Base-by-base conservation (phyloP, 164 flowering plant genomes). In the Magnolia changhungtana region DNA sequence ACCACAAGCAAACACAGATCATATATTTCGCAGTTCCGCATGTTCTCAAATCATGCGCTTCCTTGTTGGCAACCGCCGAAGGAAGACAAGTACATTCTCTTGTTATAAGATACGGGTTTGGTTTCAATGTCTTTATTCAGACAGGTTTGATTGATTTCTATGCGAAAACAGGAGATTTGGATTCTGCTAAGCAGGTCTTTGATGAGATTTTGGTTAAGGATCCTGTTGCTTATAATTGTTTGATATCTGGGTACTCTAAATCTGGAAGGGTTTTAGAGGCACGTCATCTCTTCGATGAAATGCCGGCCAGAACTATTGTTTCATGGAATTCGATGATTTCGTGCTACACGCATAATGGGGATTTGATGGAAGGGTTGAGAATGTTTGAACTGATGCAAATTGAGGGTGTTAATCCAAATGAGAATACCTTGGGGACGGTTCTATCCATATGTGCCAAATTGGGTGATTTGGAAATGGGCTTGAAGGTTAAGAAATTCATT, bases 251-350 rank as follows among this genome's bases (percentile, higher is more conserved):
- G 63, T 88, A 80, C 73, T 85, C 90, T 0, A 86, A 83, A 71
- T 66, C 72, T 8, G 89, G 88, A 4, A 72, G 80, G 63, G 84
- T 84, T 75, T 69, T 74, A 31, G 78, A 75, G 4, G 88, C 90
- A 11, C 70, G 85, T 67, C 74, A 69, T 31, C 59, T 86, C 31
- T 88, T 88, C 65, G 81, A 85, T 77, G 82, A 79, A 74, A 88
- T 86, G 88, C 70, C 51, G 2, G 80, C 78, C 49, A 85, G 78
- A 70, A 84, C 82, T 13, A 69, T 83, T 73, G 89, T 74, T 71
- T 81, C 89, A 3, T 88, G 91, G 91, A 88, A 86, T 81, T 77
- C 89, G 20, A 83, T 88, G 83, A 80, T 88, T 68, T 83, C 86
- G 1, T 84, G 89, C 67, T 87, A 85, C 76, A 78, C 81, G n/a